Conservation (phyloP, 257 asterid species). For the Cynanchum wilfordii region DNA sequence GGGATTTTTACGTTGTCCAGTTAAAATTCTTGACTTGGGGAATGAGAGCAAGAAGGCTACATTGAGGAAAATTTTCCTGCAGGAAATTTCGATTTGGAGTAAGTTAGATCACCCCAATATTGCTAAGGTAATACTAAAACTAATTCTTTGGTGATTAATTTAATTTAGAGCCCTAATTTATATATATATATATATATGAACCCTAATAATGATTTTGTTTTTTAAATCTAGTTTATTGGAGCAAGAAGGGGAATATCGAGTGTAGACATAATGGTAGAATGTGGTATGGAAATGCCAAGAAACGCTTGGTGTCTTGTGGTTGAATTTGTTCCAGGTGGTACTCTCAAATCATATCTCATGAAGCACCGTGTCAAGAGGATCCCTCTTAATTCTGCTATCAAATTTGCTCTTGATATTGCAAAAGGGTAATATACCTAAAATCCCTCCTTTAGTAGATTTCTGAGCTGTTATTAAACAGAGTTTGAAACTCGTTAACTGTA, state of each 20-base stretch:
- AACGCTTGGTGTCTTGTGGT: slow-evolving; percentile 20
- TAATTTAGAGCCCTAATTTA: neutral
- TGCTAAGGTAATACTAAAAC: slow-evolving; percentile 9
- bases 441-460: too few relatives aligned
- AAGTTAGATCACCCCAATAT: slow-evolving; percentile 21
- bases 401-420: slow-evolving; percentile 25
- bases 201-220: neutral
- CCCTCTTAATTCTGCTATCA: slow-evolving; percentile 2
- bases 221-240: slow-evolving; percentile 17
- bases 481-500: too few relatives aligned
- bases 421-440: slow-evolving; percentile 18
- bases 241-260: slow-evolving; percentile 11
- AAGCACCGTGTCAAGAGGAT: slow-evolving; percentile 2
- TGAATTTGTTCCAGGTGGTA: slow-evolving; percentile 21
- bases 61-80: slow-evolving; percentile 3
- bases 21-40: slow-evolving; percentile 13
- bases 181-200: neutral
- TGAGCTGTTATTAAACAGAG: too few relatives aligned
- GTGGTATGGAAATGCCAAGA: neutral
- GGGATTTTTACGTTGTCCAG: neutral
- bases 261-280: neutral
- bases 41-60: neutral
- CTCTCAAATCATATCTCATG: slow-evolving; percentile 17
- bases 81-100: slow-evolving; percentile 19
- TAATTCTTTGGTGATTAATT: neutral